phyloP scores from a whole-genome alignment of 345 rosid genomes.

The Citrus unshiu region DNA sequence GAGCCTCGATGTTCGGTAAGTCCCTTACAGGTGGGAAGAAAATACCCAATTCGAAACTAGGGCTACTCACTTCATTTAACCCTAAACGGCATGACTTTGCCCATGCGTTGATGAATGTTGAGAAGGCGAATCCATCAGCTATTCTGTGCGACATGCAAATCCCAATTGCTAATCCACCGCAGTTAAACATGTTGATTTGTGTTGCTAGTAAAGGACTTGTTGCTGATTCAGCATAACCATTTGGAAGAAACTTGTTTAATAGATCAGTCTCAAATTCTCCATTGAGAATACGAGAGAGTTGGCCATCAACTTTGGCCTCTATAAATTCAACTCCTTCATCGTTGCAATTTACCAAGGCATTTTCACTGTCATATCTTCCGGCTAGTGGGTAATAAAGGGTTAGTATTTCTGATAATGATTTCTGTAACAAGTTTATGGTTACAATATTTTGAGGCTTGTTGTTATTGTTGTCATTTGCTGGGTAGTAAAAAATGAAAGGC shows the following conservation, averaged over 20 bases:
- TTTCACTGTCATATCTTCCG: not conserved
- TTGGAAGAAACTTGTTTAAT: slow-evolving; percentile 12
- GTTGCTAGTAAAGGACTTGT: slow-evolving; percentile 11
- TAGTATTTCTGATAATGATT: slow-evolving; percentile 10
- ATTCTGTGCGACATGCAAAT: slow-evolving; percentile 16
- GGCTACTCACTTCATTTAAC: not conserved
- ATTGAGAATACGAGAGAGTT: slow-evolving; percentile 5
- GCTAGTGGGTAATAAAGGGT: slow-evolving; percentile 11
- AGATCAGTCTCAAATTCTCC: not conserved
- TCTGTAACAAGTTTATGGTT: not conserved
- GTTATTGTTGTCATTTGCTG: not conserved
- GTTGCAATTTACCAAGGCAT: slow-evolving; percentile 9
- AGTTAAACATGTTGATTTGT: slow-evolving; percentile 18
- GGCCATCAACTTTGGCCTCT: slow-evolving; percentile 16
- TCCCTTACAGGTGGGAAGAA: not conserved
- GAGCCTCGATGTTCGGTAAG: not conserved
- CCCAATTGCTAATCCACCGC: slow-evolving; percentile 20
- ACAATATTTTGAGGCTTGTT: too few relatives aligned
- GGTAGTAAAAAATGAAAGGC: not conserved
- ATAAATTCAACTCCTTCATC: slow-evolving; percentile 21
- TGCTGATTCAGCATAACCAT: slow-evolving; percentile 3
- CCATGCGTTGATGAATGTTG: slow-evolving; percentile 4
- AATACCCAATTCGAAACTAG: not conserved
- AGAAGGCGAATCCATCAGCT: slow-evolving; percentile 13
- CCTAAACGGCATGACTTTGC: slow-evolving; percentile 5